Conservation (phyloP, 2,329 filamentous ascomycete genomes). For the Cercospora sojina region DNA sequence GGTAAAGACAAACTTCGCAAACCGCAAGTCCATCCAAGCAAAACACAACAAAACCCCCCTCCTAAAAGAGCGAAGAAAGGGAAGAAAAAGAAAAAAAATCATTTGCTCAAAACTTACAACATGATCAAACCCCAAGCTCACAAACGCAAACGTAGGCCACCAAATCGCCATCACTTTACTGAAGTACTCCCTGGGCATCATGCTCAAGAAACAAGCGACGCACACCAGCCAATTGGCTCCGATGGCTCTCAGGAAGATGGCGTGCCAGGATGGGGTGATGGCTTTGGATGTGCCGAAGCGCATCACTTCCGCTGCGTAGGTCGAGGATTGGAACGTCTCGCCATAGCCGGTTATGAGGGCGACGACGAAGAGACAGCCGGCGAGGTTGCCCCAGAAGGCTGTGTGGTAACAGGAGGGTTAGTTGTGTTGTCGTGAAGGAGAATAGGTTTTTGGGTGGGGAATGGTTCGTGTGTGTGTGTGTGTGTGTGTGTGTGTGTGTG, state of each 20-base stretch:
- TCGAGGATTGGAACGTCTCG: conserved; percentile 36
- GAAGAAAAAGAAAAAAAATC: too few relatives aligned
- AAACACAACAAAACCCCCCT: too few relatives aligned
- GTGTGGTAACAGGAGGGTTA: background rate
- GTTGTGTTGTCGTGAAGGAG: background rate
- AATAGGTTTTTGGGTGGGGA: background rate
- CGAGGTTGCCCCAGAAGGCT: conserved; percentile 37
- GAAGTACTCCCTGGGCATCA: conserved; percentile 52
- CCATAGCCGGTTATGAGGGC: conserved; percentile 35
- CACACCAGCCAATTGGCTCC: conserved; percentile 60
- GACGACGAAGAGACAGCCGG: conserved; percentile 36
- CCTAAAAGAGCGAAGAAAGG: too few relatives aligned
- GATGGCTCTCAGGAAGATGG: conserved; percentile 56
- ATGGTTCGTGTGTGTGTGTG: background rate
- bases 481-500: background rate
- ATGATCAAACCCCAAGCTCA: conserved; percentile 48
- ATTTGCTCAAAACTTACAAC: too few relatives aligned
- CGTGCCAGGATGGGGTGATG: conserved; percentile 50
- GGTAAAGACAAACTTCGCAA: background rate
- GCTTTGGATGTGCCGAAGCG: conserved; percentile 52
- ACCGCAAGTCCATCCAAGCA: too few relatives aligned
- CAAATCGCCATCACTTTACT: conserved; percentile 58
- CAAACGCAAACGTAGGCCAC: conserved; percentile 34
- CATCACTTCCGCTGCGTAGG: conserved; percentile 48
- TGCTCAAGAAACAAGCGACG: conserved; percentile 51